Evolutionary conservation across 768 basidiomycete species (phyloP).

Genomic region (Pleurotus salmoneostramineus): DNA sequence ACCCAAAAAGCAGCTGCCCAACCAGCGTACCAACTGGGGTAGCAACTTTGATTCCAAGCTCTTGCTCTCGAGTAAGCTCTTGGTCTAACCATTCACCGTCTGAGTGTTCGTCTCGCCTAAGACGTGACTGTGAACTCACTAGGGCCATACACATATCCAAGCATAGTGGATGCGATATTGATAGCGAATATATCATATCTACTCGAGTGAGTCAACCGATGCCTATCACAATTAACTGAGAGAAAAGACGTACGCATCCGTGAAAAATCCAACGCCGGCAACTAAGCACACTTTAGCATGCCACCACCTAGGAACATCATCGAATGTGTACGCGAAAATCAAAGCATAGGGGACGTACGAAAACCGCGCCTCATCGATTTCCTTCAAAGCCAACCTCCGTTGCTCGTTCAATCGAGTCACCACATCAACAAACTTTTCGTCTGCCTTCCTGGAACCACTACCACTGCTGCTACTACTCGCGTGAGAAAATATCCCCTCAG

Average conservation of each 20-base stretch:
- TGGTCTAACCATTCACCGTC: constrained; percentile 16
- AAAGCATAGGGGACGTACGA: constrained; percentile 42
- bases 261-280: constrained; percentile 87
- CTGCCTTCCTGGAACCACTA: neutral
- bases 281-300: constrained; percentile 72
- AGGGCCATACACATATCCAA: constrained; percentile 73
- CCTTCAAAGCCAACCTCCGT: constrained; percentile 73
- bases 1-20: constrained; percentile 79
- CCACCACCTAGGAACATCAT: constrained; percentile 54
- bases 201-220: neutral
- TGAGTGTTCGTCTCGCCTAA: neutral
- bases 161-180: constrained; percentile 77
- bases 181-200: constrained; percentile 89
- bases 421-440: constrained; percentile 20
- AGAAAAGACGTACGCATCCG: constrained; percentile 55
- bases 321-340: constrained; percentile 5
- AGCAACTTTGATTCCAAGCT: constrained; percentile 74
- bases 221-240: neutral
- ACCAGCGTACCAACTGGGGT: constrained; percentile 71
- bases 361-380: constrained; percentile 84
- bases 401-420: constrained; percentile 55
- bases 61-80: constrained; percentile 52
- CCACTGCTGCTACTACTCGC: too few species aligned
- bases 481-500: neutral
- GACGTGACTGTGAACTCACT: constrained; percentile 14